Evolutionary conservation across 805 yeast genomes (phyloP), one percentile per base, ranked within the genome.

Genomic region (Suhomyces tanzawaensis): DNA sequence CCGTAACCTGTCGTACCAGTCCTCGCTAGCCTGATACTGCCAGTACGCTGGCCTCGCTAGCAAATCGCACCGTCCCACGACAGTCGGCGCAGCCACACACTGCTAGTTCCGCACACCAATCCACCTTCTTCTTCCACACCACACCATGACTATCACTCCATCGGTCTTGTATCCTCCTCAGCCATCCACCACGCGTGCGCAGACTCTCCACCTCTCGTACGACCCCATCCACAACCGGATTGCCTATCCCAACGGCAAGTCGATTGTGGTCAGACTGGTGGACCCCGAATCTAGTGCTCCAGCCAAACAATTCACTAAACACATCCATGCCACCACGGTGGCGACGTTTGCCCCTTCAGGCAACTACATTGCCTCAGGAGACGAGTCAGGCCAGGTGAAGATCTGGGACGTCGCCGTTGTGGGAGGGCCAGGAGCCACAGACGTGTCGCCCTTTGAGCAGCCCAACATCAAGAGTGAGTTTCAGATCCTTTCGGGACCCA

Each of bases 321-420:
- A 91, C 61, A 72, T 74, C 24, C 68, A 70, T 28, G 64, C 76
- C 16, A 87, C 95, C 27, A 85, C 95, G 0, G 95, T 82, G 3
- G 96, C 93, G 12, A 76, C 78, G 32, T 88, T 93, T 59, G 72
- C 95, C 1, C 96, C 98, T 1, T 81, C 89, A 9, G 97, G 99
- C 1, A 83, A 72, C 61, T 91, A 86, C 62, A 68, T 91, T 21
- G 96, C 95, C 1, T 83, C 95, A 3, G 98, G 96, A 32, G 99
- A 91, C 56, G 87, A 80, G 49, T 64, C 82, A n/a, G 99, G 99
- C 19, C 76, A 77, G 43, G 95, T 91, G 30, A 83, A 85, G 48
- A 79, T 93, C 31, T 91, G 98, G 96, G 95, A 88, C 51, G 41
- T 61, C 8, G 45, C 64, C 5, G 46, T 62, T 9, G 74, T 72